Evolutionary conservation across 768 basidiomycete genomes (phyloP).

Genomic region (Mycena albidolilacea): DNA sequence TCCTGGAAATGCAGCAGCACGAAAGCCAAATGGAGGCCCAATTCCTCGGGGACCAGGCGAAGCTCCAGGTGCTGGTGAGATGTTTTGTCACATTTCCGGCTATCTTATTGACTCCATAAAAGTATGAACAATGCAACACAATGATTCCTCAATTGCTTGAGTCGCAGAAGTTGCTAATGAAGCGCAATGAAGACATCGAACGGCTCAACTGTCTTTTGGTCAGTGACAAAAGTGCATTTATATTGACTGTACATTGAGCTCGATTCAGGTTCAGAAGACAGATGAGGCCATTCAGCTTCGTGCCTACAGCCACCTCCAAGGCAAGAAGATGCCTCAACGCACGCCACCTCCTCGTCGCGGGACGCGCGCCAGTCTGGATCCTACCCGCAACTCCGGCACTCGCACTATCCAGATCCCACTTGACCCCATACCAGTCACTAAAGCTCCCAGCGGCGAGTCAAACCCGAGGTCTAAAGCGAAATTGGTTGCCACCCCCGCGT

Average conservation of each 20-base stretch:
- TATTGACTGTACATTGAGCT: conserved; percentile 10
- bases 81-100: conserved; percentile 3
- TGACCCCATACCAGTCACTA: too few species aligned
- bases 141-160: conserved; percentile 25
- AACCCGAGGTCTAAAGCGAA: too few species aligned
- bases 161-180: conserved; percentile 21
- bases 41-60: conserved; percentile 25
- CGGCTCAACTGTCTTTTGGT: conserved; percentile 24
- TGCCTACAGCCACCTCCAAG: conserved; percentile 6
- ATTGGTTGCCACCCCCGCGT: too few species aligned
- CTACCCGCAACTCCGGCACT: too few species aligned
- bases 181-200: conserved; percentile 28
- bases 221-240: conserved; percentile 10
- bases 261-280: conserved; percentile 23
- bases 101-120: conserved; percentile 15
- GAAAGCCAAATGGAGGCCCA: conserved; percentile 32
- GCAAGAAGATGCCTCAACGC: conserved; percentile 5
- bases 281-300: conserved; percentile 33
- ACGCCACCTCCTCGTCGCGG: too few species aligned
- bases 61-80: conserved; percentile 30
- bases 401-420: too few species aligned
- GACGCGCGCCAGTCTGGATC: too few species aligned
- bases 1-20: conserved; percentile 26
- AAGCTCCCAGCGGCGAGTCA: too few species aligned
- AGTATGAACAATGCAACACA: conserved; percentile 13